These are phyloP conservation scores for Penicillium atrosanguineum DNA, from an alignment of 495 filamentous ascomycete genomes.

Conservation along the genomic window DNA sequence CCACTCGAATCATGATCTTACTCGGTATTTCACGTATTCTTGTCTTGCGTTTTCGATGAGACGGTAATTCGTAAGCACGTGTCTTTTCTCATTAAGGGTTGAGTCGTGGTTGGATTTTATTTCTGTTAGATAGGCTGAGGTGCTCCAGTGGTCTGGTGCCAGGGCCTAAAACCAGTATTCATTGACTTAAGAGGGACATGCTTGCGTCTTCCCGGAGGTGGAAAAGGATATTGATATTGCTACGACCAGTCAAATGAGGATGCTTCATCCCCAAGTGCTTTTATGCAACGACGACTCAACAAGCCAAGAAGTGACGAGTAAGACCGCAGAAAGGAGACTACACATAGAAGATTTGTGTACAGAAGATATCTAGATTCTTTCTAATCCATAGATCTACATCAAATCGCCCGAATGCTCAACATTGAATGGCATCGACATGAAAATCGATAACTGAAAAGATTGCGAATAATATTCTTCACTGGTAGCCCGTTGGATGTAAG, in stretches of 20 bases:
- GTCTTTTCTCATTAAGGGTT: not conserved
- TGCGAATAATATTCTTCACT: constrained; percentile 4
- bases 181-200: not conserved
- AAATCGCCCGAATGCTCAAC: not conserved
- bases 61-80: not conserved
- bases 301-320: not conserved
- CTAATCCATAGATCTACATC: not conserved
- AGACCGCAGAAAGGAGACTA: not conserved
- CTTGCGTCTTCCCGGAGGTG: not conserved
- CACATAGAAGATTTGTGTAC: not conserved
- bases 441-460: not conserved
- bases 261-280: too few relatives aligned
- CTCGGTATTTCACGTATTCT: not conserved
- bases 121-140: not conserved
- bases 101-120: not conserved
- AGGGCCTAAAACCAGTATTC: not conserved
- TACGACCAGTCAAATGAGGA: too few relatives aligned
- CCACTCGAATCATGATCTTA: not conserved
- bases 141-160: not conserved
- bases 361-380: not conserved
- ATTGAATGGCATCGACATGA: not conserved
- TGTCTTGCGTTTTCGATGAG: not conserved
- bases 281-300: not conserved
- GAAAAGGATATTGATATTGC: not conserved
- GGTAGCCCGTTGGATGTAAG: constrained; percentile 18